Conservation (phyloP, 2,329 filamentous ascomycete genomes). For the Aspergillus ruber region DNA sequence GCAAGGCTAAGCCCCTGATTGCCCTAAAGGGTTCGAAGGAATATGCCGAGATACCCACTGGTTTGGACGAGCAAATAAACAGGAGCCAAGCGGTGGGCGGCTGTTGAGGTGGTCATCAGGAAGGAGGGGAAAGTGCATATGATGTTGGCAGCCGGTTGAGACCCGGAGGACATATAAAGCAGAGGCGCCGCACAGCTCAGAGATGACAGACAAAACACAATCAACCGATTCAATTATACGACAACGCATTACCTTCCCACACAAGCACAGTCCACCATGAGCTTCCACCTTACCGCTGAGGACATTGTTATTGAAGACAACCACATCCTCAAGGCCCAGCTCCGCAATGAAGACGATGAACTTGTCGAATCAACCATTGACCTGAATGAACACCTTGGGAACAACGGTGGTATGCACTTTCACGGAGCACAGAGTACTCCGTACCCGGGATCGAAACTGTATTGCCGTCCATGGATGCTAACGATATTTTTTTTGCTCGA, state of each 20-base stretch:
- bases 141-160: background rate
- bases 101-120: background rate
- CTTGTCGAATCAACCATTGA: constrained; percentile 6
- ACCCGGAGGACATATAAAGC: no score
- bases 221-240: no score
- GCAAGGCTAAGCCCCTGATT: background rate
- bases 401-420: constrained; percentile 9
- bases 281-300: constrained; percentile 13
- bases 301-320: constrained; percentile 9
- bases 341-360: constrained; percentile 5
- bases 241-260: background rate
- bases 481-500: background rate
- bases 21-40: background rate
- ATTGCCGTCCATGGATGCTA: background rate
- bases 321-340: constrained; percentile 8
- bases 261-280: constrained; percentile 9
- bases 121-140: background rate
- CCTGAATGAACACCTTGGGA: constrained; percentile 12
- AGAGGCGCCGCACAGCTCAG: no score
- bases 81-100: background rate
- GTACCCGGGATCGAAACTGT: background rate
- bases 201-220: background rate
- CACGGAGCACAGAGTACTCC: background rate
- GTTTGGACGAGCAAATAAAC: background rate
- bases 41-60: background rate